Conservation (phyloP, 129 eudicot species). For the Artemisia annua region DNA sequence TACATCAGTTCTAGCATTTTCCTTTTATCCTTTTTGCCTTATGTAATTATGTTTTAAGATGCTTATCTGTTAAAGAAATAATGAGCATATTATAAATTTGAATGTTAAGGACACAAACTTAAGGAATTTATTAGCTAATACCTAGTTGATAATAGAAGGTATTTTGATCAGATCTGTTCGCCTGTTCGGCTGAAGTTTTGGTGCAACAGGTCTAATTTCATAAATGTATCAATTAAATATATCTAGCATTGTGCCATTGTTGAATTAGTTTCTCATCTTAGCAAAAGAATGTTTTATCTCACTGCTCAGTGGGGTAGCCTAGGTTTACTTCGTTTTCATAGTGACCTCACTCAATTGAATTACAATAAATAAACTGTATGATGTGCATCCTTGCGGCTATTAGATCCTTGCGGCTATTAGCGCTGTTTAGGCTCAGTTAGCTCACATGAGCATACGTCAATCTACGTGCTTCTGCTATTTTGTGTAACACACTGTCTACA, state of each 20-base stretch:
- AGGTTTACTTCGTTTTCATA: no score
- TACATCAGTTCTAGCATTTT: no score
- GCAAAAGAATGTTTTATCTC: no score
- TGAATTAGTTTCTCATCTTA: no score
- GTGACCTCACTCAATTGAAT: no score
- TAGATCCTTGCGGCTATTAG: background rate
- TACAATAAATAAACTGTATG: background rate
- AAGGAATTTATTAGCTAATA: background rate
- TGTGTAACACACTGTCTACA: no score
- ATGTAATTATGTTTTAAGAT: background rate
- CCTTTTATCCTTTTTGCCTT: no score
- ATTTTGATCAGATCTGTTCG: conserved; percentile 4
- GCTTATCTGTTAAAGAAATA: background rate
- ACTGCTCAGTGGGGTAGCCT: no score
- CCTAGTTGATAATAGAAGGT: background rate
- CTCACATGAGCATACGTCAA: background rate
- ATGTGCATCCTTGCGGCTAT: background rate
- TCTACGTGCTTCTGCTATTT: background rate
- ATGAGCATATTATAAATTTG: background rate
- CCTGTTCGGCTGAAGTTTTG: background rate
- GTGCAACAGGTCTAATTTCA: no score
- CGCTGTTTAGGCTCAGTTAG: background rate
- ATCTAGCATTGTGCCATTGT: no score
- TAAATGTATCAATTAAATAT: no score
- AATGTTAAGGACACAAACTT: background rate